Conservation (phyloP, 768 basidiomycete genomes). For the Russula sp. region DNA sequence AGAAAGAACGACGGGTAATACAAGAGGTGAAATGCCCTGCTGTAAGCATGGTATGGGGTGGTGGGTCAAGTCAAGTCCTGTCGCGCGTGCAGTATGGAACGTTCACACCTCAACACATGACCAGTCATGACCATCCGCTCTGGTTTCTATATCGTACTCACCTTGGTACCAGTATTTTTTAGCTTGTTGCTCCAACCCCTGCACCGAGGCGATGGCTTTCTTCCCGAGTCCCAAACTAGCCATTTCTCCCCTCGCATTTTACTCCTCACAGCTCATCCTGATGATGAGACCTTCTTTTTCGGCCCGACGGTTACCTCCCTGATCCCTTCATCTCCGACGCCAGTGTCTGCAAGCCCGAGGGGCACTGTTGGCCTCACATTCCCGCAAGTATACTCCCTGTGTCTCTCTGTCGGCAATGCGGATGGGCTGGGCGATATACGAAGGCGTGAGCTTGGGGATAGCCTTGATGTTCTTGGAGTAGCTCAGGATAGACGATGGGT, state of each 20-base stretch:
- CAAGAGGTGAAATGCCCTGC: background rate
- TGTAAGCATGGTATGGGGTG: background rate
- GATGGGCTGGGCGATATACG: constrained; percentile 64
- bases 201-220: background rate
- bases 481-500: constrained; percentile 45
- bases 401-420: constrained; percentile 73
- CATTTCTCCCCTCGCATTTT: constrained; percentile 33
- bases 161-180: constrained; percentile 1
- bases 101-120: background rate
- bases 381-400: constrained; percentile 50
- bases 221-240: background rate
- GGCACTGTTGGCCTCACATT: background rate
- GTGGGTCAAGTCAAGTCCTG: background rate
- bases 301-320: constrained; percentile 71
- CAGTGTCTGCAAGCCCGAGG: background rate
- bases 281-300: constrained; percentile 95
- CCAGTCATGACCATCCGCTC: background rate
- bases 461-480: constrained; percentile 65
- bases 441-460: constrained; percentile 48
- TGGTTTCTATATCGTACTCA: constrained; percentile 6
- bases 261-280: constrained; percentile 86
- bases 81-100: background rate
- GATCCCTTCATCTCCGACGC: constrained; percentile 1
- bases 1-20: constrained; percentile 1
- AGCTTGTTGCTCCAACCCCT: constrained; percentile 2